Evolutionary conservation across 495 filamentous ascomycete genomes (phyloP).

Genomic region (Xylaria acuta): DNA sequence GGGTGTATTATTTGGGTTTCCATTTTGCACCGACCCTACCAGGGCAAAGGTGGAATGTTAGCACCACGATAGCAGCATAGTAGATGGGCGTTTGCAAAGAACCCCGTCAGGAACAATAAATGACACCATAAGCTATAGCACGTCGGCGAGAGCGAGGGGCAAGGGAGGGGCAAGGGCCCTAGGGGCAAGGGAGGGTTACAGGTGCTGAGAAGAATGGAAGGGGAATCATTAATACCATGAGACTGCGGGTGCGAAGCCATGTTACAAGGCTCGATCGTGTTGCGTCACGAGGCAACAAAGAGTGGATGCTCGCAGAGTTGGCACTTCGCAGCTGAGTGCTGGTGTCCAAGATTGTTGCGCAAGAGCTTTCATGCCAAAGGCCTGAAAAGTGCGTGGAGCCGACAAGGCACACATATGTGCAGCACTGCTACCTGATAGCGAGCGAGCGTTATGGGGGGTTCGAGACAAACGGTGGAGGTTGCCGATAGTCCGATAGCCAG

Average conservation of each 20-base stretch:
- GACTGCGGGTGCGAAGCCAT: conserved; percentile 24
- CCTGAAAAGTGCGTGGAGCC: conserved; percentile 9
- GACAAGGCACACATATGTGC: conserved; percentile 27
- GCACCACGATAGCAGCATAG: background rate
- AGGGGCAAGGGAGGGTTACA: background rate
- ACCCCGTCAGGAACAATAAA: background rate
- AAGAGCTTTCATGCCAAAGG: conserved; percentile 23
- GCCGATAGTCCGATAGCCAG: background rate
- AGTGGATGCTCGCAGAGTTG: conserved; percentile 9
- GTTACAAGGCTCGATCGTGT: conserved; percentile 9
- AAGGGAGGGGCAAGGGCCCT: conserved; percentile 1
- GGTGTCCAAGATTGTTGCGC: conserved; percentile 2
- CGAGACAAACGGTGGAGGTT: conserved; percentile 1
- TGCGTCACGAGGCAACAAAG: conserved; percentile 18
- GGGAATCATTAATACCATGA: conserved; percentile 25
- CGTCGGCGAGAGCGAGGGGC: background rate
- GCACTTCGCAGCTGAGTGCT: background rate
- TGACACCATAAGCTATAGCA: background rate
- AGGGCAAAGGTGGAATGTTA: background rate
- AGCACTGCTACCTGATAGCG: background rate
- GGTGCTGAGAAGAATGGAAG: background rate
- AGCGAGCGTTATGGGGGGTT: background rate
- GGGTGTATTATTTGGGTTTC: conserved; percentile 24
- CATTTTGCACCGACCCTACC: conserved; percentile 34
- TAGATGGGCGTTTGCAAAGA: background rate